Evolutionary conservation across 768 basidiomycete genomes (phyloP).

Genomic region (Gloeostereum incarnatum): DNA sequence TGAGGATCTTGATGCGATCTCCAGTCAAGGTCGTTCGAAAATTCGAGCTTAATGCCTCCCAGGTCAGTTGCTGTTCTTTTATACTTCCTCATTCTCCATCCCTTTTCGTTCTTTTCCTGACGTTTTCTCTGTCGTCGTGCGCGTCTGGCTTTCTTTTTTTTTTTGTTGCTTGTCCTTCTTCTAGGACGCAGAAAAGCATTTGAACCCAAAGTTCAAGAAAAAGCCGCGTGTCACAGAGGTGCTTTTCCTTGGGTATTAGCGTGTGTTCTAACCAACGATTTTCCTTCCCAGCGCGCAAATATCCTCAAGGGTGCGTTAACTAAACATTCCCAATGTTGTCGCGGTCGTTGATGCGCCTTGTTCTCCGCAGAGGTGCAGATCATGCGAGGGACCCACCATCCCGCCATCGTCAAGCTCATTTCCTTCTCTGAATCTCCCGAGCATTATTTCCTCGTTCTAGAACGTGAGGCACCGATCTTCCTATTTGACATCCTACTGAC

Average conservation of each 20-base stretch:
- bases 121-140: constrained; percentile 18
- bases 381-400: constrained; percentile 91
- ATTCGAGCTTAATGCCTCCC: constrained; percentile 81
- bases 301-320: constrained; percentile 75
- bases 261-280: constrained; percentile 18
- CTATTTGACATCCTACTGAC: background rate
- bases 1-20: constrained; percentile 10
- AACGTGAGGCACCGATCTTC: constrained; percentile 45
- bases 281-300: constrained; percentile 73
- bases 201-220: constrained; percentile 92
- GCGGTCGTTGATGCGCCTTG: background rate
- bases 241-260: constrained; percentile 24
- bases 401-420: constrained; percentile 85
- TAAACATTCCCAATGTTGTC: too few relatives aligned
- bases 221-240: constrained; percentile 99
- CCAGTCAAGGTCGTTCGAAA: constrained; percentile 92
- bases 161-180: constrained; percentile 7
- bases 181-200: constrained; percentile 86
- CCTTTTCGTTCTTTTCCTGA: constrained; percentile 13
- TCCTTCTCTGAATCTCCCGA: constrained; percentile 90
- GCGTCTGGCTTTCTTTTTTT: constrained; percentile 17
- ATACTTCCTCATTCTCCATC: constrained; percentile 12
- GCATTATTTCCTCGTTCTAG: constrained; percentile 90
- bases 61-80: constrained; percentile 53
- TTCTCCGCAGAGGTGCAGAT: constrained; percentile 84